Base-by-base conservation (phyloP, 352 stramenopile genomes). In the Phytophthora multivora region DNA sequence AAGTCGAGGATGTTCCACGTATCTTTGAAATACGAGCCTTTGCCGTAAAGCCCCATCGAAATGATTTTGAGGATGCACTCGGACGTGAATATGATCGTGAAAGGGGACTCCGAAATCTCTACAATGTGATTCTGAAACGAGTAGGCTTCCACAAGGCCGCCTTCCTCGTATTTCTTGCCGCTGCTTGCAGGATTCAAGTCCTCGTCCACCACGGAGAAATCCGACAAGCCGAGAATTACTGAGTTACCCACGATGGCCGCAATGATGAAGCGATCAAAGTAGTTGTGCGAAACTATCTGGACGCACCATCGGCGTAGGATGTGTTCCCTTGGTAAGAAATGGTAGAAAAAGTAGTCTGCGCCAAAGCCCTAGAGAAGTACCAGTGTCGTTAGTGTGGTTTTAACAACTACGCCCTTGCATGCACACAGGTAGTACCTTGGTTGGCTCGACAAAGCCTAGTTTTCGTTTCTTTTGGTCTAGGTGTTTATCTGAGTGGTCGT, bases 1-100 rank as follows among this genome's bases (percentile, higher is more conserved):
- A 98, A 98, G 59, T 98, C 93, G 21, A 98, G 75, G 16, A 92
- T 62, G 43, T 98, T 98, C 93, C 91, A 98, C 4, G 71, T 69
- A 63, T 98, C 89, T 3, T 78, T 67, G 0, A 93, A 63, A 59
- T 97, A 98, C 11, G 75, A 80, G 2, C 89, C 80, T 26, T 80
- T 63, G 3, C 72, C 63, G 5, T 86, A 25, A 6, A 96, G 82
- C 0, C 93, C 93, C 66, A 97, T 82, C 0, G 89, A 88, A 10
- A 97, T 63, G 36, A 98, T 94, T 66, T 98, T 98, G n/a, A 98
- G 60, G 7, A 89, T 36, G 13, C 83, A 87, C 57, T 98, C 95
- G 1, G 86, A 25, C 0, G 88, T 83, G 64, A 98, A 98, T 18
- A 98, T 73, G 1, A 78, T 58, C 0, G 90, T 97, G 51, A 98